A percentile compares a stretch with the other conserved stretches of the same genome.
These are phyloP conservation scores for Pouteria glomerata DNA, from an alignment of 148 eudicot species.

Conservation along the genomic window DNA sequence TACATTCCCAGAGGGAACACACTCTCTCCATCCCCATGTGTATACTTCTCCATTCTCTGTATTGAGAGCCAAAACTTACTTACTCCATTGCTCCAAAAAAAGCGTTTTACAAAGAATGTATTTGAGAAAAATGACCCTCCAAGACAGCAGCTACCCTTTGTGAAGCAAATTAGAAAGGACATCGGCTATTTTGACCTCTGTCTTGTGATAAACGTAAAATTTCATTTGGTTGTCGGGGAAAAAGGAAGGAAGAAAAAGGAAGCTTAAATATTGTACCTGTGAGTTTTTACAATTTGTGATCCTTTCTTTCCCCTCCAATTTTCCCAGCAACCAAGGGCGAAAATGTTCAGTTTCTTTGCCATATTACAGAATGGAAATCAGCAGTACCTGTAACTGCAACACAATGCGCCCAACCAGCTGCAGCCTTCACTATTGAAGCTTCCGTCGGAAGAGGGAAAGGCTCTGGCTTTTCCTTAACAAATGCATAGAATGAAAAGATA, in stretches of 20 bases:
- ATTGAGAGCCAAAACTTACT: constrained; percentile 5
- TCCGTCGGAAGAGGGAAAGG: constrained; percentile 85
- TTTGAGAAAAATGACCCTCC: background rate
- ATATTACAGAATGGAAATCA: background rate
- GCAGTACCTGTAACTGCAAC: constrained; percentile 75
- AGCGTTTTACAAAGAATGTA: background rate
- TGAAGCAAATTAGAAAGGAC: background rate
- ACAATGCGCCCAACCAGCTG: constrained; percentile 99
- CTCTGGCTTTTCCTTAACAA: constrained; percentile 89
- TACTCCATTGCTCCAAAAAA: constrained; percentile 2
- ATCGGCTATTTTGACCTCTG: background rate
- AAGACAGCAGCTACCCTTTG: background rate
- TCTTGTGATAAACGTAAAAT: background rate
- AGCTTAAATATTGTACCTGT: constrained; percentile 13
- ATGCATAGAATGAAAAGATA: constrained; percentile 15
- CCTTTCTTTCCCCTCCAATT: constrained; percentile 11
- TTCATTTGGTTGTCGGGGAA: constrained; percentile 13
- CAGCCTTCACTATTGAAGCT: constrained; percentile 58
- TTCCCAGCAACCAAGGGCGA: constrained; percentile 11
- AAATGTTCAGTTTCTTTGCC: constrained; percentile 13
- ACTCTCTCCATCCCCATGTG: constrained; percentile 99
- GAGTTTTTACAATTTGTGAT: constrained; percentile 13
- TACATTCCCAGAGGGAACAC: constrained; percentile 89
- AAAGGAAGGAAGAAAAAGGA: constrained; percentile 18
- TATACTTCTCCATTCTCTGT: constrained; percentile 72